A percentile compares a stretch with the other conserved stretches of the same genome.
These are phyloP conservation scores for Prillingera fragicola DNA, from an alignment of 1,284 basidiomycete genomes.

Conservation along the genomic window DNA sequence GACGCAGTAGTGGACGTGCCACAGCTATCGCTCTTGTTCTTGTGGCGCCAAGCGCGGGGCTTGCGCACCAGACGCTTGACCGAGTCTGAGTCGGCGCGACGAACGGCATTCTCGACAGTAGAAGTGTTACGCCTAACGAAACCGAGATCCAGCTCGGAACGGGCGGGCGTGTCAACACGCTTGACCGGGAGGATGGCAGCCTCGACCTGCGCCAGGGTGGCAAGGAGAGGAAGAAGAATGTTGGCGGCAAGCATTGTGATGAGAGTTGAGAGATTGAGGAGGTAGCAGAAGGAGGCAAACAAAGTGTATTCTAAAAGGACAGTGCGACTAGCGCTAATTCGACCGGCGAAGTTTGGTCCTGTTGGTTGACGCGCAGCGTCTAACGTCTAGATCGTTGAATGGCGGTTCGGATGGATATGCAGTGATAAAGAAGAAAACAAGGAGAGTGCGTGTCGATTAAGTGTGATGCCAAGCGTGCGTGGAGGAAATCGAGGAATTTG, in stretches of 20 bases:
- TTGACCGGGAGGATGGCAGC: neutral
- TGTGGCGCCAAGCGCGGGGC: neutral
- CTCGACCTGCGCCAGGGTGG: conserved; percentile 1
- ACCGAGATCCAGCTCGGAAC: conserved; percentile 5
- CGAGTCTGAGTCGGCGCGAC: too few relatives aligned
- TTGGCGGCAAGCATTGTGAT: conserved; percentile 2
- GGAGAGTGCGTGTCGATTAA: too few relatives aligned
- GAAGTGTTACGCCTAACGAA: too few relatives aligned
- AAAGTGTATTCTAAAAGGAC: neutral
- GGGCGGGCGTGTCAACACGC: neutral
- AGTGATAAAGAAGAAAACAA: too few relatives aligned
- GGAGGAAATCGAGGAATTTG: neutral
- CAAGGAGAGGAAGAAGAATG: conserved; percentile 3
- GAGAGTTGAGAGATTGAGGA: neutral
- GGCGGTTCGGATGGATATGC: neutral
- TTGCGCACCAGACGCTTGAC: neutral
- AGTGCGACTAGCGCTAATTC: conserved; percentile 16
- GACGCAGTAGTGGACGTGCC: neutral
- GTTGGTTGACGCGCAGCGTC: conserved; percentile 6
- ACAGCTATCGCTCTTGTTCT: too few relatives aligned
- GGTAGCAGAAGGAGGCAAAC: neutral
- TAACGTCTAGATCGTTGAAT: neutral
- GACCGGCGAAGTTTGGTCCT: conserved; percentile 12
- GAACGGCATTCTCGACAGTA: too few relatives aligned
- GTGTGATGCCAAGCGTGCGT: too few relatives aligned